These are phyloP conservation scores for Sporothrix inflata DNA, from an alignment of 2,329 filamentous ascomycete species.

Conservation along the genomic window DNA sequence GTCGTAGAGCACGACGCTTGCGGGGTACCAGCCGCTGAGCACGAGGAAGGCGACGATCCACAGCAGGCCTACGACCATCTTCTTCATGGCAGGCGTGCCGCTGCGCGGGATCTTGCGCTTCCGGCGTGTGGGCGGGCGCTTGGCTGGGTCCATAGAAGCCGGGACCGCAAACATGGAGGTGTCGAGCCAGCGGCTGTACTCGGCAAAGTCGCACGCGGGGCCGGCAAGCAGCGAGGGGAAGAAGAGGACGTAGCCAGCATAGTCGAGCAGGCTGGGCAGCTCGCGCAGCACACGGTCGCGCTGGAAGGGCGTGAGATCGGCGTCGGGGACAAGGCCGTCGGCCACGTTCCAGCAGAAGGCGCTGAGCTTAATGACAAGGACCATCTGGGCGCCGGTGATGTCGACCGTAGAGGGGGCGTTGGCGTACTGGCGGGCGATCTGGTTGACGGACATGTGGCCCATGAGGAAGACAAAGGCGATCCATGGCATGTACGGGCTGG, in stretches of 20 bases:
- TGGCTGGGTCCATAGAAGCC: conserved; percentile 77
- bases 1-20: conserved; percentile 58
- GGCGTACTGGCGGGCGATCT: conserved; percentile 77
- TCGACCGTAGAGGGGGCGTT: conserved; percentile 72
- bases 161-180: conserved; percentile 93
- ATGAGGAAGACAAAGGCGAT: conserved; percentile 91
- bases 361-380: conserved; percentile 94
- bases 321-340: conserved; percentile 79
- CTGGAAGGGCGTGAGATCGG: conserved; percentile 83
- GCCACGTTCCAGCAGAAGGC: conserved; percentile 98
- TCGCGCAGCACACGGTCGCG: conserved; percentile 76
- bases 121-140: conserved; percentile 83
- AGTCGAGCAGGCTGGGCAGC: conserved; percentile 79
- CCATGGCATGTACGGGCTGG: conserved; percentile 95
- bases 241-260: conserved; percentile 88
- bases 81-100: conserved; percentile 79
- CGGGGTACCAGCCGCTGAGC: conserved; percentile 53
- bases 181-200: conserved; percentile 91
- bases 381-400: conserved; percentile 97
- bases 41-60: conserved; percentile 83
- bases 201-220: conserved; percentile 90
- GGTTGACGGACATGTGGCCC: conserved; percentile 90
- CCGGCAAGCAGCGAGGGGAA: conserved; percentile 90
- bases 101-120: conserved; percentile 92
- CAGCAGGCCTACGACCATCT: conserved; percentile 70